phyloP scores from a whole-genome alignment of 768 basidiomycete species.

The Tulasnella sp. region DNA sequence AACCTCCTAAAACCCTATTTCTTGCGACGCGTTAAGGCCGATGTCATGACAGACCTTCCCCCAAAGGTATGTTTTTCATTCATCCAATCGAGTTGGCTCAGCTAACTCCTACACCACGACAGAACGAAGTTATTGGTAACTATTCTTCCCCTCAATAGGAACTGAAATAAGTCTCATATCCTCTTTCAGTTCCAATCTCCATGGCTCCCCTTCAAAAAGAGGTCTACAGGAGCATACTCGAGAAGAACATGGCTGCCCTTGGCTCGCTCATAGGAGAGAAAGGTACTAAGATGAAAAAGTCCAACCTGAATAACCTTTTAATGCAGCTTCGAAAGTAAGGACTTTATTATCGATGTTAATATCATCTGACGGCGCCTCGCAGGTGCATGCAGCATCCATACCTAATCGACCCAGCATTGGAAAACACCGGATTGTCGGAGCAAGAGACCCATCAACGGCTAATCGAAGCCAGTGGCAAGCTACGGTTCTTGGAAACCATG shows the following conservation, averaged over 20 bases:
- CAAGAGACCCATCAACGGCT: constrained; percentile 75
- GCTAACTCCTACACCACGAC: constrained; percentile 7
- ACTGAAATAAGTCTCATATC: neutral
- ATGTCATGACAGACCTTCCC: constrained; percentile 82
- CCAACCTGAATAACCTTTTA: constrained; percentile 75
- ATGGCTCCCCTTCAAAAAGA: constrained; percentile 86
- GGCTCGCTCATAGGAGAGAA: constrained; percentile 52
- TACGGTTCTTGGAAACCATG: constrained; percentile 73
- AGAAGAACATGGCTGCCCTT: constrained; percentile 73
- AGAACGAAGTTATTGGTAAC: constrained; percentile 78
- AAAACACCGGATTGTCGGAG: constrained; percentile 62
- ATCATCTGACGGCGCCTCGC: neutral
- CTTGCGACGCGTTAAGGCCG: constrained; percentile 88
- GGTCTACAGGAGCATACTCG: constrained; percentile 82
- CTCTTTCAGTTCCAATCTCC: constrained; percentile 70
- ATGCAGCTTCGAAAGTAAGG: constrained; percentile 87
- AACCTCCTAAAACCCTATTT: constrained; percentile 80
- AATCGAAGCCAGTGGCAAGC: constrained; percentile 82
- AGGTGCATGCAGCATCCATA: constrained; percentile 94
- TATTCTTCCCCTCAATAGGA: neutral
- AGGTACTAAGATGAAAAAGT: constrained; percentile 44
- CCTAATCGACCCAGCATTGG: constrained; percentile 76
- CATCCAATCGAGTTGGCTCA: neutral
- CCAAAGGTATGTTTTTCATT: constrained; percentile 64
- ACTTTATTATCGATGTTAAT: constrained; percentile 27